phyloP scores from a whole-genome alignment of 2,329 filamentous ascomycete species.

The Hansfordia pulvinata region DNA sequence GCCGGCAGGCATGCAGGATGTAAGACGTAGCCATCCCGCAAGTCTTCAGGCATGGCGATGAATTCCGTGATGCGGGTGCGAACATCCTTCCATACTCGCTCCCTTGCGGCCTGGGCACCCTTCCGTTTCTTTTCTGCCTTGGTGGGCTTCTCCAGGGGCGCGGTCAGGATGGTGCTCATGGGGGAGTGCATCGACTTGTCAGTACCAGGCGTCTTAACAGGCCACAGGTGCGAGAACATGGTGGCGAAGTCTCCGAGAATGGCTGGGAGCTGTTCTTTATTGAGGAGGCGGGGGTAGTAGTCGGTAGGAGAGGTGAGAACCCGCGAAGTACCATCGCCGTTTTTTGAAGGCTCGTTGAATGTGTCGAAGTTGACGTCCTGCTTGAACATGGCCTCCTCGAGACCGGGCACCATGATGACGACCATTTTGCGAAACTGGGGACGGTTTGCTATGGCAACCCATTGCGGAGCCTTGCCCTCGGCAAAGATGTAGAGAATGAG shows the following conservation, averaged over 20 bases:
- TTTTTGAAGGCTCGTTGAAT: slow-evolving; percentile 23
- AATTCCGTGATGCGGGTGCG: slow-evolving; percentile 75
- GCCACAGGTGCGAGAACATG: slow-evolving; percentile 84
- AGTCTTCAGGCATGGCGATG: slow-evolving; percentile 56
- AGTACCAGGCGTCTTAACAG: slow-evolving; percentile 76
- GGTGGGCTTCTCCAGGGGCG: slow-evolving; percentile 54
- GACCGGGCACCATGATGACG: slow-evolving; percentile 78
- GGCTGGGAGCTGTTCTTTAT: slow-evolving; percentile 34
- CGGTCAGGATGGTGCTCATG: slow-evolving; percentile 68
- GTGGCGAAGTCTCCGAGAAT: slow-evolving; percentile 55
- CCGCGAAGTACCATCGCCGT: slow-evolving; percentile 17
- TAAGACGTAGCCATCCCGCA: slow-evolving; percentile 69
- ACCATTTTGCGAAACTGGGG: slow-evolving; percentile 67
- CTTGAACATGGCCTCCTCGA: slow-evolving; percentile 85
- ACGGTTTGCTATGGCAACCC: slow-evolving; percentile 49
- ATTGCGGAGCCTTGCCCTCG: slow-evolving; percentile 50
- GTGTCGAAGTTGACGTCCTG: slow-evolving; percentile 34
- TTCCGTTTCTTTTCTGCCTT: slow-evolving; percentile 51
- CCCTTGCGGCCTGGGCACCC: slow-evolving; percentile 45
- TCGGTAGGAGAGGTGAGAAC: slow-evolving; percentile 37
- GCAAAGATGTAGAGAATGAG: slow-evolving; percentile 54
- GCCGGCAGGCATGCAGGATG: slow-evolving; percentile 66
- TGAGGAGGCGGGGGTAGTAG: slow-evolving; percentile 42
- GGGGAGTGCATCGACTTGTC: slow-evolving; percentile 81
- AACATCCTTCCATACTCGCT: slow-evolving; percentile 57